Evolutionary conservation across 225 moss, liverwort and hornwort genomes (phyloP).

Genomic region (Physcomitrellopsis africana): DNA sequence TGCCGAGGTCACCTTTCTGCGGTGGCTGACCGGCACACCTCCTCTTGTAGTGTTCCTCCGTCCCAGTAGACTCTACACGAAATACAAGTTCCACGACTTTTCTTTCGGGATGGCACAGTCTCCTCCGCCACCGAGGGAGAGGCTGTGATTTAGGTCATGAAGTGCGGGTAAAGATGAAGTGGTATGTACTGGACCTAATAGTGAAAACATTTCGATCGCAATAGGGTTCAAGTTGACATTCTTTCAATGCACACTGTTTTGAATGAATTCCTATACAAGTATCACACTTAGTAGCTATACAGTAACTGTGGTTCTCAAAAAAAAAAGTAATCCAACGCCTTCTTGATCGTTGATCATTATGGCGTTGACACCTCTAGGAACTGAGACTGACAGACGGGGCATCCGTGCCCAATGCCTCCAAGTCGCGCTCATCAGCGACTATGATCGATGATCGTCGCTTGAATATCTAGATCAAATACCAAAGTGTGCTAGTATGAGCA

Average conservation of each 20-base stretch:
- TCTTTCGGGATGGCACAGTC: slow-evolving; percentile 41
- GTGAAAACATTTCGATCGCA: background rate
- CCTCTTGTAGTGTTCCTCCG: slow-evolving; percentile 43
- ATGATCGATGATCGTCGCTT: slow-evolving; percentile 54
- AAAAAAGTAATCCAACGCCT: slow-evolving; percentile 1
- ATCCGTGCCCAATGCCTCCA: slow-evolving; percentile 43
- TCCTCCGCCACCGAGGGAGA: slow-evolving; percentile 25
- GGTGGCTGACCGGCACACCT: slow-evolving; percentile 51
- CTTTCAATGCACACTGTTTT: slow-evolving; percentile 11
- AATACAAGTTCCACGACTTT: slow-evolving; percentile 39
- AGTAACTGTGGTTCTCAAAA: no score
- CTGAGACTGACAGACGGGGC: slow-evolving; percentile 49
- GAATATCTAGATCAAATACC: slow-evolving; percentile 46
- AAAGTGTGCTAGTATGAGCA: slow-evolving; percentile 12
- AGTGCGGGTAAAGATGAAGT: no score
- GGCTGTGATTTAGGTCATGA: slow-evolving; percentile 20
- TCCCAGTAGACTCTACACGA: slow-evolving; percentile 37
- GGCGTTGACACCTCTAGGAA: slow-evolving; percentile 43
- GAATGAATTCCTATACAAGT: slow-evolving; percentile 24
- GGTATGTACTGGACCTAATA: no score
- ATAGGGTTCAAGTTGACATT: slow-evolving; percentile 4
- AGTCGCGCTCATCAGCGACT: slow-evolving; percentile 50
- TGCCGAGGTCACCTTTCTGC: slow-evolving; percentile 48
- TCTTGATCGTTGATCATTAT: slow-evolving; percentile 8
- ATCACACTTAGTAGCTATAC: background rate